phyloP scores from a whole-genome alignment of 192 early-diverging fungal species.

The Paraglomus occultum region DNA sequence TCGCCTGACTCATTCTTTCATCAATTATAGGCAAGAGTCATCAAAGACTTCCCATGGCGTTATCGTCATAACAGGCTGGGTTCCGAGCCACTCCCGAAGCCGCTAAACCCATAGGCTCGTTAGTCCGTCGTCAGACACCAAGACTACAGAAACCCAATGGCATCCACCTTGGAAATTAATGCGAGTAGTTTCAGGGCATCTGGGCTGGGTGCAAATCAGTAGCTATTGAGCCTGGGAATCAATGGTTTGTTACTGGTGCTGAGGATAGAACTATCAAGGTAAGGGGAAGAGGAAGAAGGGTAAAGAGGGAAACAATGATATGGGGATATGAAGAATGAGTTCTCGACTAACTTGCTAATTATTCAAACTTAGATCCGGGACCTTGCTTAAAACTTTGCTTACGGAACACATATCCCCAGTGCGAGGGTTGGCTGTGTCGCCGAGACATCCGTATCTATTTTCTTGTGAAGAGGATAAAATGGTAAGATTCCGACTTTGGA shows the following conservation, averaged over 20 bases:
- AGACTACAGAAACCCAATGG: constrained; percentile 76
- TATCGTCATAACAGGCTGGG: constrained; percentile 21
- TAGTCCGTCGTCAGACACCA: constrained; percentile 52
- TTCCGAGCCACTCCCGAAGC: constrained; percentile 47
- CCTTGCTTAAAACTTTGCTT: constrained; percentile 90
- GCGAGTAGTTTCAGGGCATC: constrained; percentile 95
- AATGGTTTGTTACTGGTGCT: constrained; percentile 99
- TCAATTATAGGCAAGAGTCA: constrained; percentile 17
- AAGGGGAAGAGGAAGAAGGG: constrained; percentile 27
- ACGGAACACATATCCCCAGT: constrained; percentile 97
- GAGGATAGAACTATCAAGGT: constrained; percentile 97
- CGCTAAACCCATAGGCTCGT: constrained; percentile 39
- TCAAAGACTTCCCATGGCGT: constrained; percentile 16
- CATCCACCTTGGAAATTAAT: constrained; percentile 99
- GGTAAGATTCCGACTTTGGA: constrained; percentile 97
- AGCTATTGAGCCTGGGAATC: constrained; percentile 91
- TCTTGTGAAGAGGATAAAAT: constrained; percentile 98
- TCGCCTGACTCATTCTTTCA: background rate
- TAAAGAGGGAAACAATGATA: constrained; percentile 6
- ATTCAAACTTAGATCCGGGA: constrained; percentile 84
- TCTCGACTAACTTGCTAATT: background rate
- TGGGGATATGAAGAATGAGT: background rate
- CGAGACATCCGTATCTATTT: constrained; percentile 96
- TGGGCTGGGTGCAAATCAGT: constrained; percentile 95
- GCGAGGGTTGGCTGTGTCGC: constrained; percentile 89